A percentile compares a stretch with the other conserved stretches of the same genome.
Evolutionary conservation across 176 grass and related monocot species (phyloP).

Genomic region (Aegilops bicornis): DNA sequence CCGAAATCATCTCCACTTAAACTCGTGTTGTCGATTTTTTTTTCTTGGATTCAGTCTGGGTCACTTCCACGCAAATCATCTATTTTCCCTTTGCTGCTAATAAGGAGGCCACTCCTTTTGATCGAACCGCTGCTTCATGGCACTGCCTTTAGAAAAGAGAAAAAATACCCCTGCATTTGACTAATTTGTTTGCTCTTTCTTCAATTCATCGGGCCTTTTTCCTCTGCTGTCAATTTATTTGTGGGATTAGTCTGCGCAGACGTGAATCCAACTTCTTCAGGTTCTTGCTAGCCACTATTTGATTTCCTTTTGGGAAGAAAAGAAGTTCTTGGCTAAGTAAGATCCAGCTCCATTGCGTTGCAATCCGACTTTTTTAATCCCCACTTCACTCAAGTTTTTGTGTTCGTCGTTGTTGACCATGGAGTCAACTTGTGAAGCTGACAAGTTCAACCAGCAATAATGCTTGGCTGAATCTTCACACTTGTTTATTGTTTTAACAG

Average conservation of each 20-base stretch:
- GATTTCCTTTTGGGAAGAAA: neutral
- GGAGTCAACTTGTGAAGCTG: slow-evolving; percentile 47
- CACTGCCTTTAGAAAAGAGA: neutral
- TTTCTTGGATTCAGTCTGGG: neutral
- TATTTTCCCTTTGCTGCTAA: neutral
- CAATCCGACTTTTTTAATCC: slow-evolving; percentile 15
- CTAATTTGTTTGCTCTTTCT: slow-evolving; percentile 10
- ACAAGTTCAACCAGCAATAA: slow-evolving; percentile 39
- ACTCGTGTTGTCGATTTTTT: neutral
- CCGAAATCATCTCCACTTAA: no score
- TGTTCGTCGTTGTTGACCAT: slow-evolving; percentile 29
- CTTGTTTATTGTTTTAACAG: slow-evolving; percentile 19
- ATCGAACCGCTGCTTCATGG: neutral
- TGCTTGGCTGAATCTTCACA: slow-evolving; percentile 29
- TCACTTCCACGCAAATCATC: neutral
- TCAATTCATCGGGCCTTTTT: neutral
- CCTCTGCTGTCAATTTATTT: neutral
- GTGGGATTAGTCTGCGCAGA: neutral
- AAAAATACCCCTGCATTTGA: neutral
- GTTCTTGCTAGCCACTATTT: slow-evolving; percentile 7
- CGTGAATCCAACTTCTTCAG: slow-evolving; percentile 30
- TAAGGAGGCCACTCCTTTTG: neutral
- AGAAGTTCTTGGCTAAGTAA: slow-evolving; percentile 15
- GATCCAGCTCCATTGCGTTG: slow-evolving; percentile 34
- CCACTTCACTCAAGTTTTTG: slow-evolving; percentile 29